Evolutionary conservation across 805 yeast species (phyloP).

Genomic region (Cyberlindnera euphorbiae): DNA sequence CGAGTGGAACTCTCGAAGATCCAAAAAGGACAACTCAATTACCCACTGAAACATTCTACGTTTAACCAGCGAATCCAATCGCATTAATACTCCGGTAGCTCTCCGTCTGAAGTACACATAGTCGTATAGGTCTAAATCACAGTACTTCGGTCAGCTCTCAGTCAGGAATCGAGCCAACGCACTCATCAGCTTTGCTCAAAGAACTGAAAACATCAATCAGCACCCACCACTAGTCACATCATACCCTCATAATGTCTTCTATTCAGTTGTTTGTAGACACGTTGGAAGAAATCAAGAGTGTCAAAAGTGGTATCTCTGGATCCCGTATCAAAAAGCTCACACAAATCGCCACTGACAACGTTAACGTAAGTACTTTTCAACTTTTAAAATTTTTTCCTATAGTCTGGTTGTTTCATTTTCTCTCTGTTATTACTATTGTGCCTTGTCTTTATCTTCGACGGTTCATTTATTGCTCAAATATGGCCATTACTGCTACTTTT

Average conservation of each 20-base stretch:
- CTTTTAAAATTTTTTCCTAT: too few relatives aligned
- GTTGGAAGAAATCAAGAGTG: constrained; percentile 39
- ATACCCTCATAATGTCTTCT: constrained; percentile 22
- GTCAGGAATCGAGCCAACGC: too few relatives aligned
- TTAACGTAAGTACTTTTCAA: constrained; percentile 32
- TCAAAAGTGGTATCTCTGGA: constrained; percentile 91
- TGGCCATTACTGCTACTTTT: too few relatives aligned
- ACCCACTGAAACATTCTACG: background rate
- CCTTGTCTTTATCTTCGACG: too few relatives aligned
- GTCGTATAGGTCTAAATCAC: background rate
- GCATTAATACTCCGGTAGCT: too few relatives aligned
- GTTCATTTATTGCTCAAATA: too few relatives aligned
- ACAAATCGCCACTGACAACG: constrained; percentile 68
- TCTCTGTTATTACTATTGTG: too few relatives aligned
- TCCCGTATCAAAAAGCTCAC: constrained; percentile 86
- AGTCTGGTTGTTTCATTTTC: too few relatives aligned
- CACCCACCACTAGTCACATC: background rate
- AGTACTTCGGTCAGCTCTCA: background rate
- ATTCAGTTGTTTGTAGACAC: constrained; percentile 34
- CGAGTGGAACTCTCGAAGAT: too few relatives aligned
- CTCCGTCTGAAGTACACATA: too few relatives aligned
- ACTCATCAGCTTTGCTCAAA: too few relatives aligned
- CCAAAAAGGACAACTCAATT: too few relatives aligned
- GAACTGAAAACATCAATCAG: background rate
- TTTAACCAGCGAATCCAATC: background rate